These are phyloP conservation scores for Russula foetens DNA, from an alignment of 768 basidiomycete genomes.

Conservation along the genomic window DNA sequence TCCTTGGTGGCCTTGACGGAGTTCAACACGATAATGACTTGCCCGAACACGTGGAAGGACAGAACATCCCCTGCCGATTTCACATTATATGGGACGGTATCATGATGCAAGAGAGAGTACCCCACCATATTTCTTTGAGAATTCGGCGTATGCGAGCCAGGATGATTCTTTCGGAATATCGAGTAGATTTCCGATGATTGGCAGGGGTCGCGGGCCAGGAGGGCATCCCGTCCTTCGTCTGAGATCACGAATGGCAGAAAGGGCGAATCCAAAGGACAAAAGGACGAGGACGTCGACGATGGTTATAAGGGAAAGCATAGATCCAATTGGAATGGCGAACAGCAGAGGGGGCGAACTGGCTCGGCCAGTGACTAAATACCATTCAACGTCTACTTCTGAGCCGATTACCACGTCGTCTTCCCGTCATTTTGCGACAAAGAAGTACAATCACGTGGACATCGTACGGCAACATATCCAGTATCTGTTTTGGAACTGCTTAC, in stretches of 20 bases:
- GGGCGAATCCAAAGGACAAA: not conserved
- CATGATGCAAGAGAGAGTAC: not conserved
- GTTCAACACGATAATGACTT: conserved; percentile 43
- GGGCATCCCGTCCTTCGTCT: not conserved
- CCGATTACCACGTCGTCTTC: too few species aligned
- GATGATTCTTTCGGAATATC: not conserved
- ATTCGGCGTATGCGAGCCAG: not conserved
- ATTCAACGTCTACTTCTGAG: too few species aligned
- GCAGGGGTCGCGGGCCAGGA: not conserved
- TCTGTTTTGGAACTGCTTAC: too few species aligned
- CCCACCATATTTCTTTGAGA: not conserved
- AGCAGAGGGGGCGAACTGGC: too few species aligned
- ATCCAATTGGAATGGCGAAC: too few species aligned
- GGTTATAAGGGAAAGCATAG: not conserved
- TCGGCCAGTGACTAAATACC: too few species aligned
- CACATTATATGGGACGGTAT: not conserved
- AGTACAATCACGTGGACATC: too few species aligned
- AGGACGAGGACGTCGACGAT: not conserved
- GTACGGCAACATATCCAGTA: too few species aligned
- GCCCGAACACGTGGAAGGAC: conserved; percentile 33
- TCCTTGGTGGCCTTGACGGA: conserved; percentile 37
- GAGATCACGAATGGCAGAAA: not conserved
- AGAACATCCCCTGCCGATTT: not conserved
- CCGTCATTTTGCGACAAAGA: too few species aligned
- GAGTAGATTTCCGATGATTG: not conserved